Conservation (phyloP, 192 early-diverging fungal genomes). For the Umbelopsis vinacea region DNA sequence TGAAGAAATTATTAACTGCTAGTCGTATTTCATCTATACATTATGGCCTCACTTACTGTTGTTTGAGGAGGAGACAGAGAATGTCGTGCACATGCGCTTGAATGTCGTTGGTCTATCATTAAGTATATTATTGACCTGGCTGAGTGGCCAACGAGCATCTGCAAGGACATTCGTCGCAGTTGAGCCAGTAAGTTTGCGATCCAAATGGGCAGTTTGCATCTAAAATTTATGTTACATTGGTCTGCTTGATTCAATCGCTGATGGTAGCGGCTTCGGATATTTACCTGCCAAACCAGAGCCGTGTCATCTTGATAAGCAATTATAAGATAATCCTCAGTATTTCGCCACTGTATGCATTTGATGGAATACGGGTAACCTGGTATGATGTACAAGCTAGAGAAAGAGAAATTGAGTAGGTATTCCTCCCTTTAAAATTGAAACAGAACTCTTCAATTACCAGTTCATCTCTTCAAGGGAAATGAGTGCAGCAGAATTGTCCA, state of each 20-base stretch:
- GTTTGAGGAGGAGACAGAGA: background rate
- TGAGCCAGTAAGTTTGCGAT: constrained; percentile 62
- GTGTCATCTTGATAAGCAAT: constrained; percentile 65
- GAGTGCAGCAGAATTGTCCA: constrained; percentile 70
- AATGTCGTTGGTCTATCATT: constrained; percentile 12
- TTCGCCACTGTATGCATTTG: constrained; percentile 66
- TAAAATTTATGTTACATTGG: constrained; percentile 15
- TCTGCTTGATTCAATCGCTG: too few relatives aligned
- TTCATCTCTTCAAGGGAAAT: constrained; percentile 76
- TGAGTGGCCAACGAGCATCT: constrained; percentile 56
- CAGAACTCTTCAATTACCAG: constrained; percentile 49
- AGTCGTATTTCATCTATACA: background rate
- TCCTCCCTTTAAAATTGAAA: background rate
- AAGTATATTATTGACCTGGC: constrained; percentile 37
- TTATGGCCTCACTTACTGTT: background rate
- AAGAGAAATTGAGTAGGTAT: background rate
- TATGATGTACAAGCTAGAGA: constrained; percentile 60
- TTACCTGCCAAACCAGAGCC: constrained; percentile 80
- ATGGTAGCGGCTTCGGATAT: too few relatives aligned
- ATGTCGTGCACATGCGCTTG: background rate
- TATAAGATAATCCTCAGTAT: constrained; percentile 67
- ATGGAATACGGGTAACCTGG: constrained; percentile 63
- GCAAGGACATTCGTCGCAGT: constrained; percentile 58
- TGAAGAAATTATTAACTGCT: background rate
- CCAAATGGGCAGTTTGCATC: constrained; percentile 78